Percentiles rank a stretch among this genome's conserved stretches.
phyloP scores from a whole-genome alignment of 148 eudicot species.

The Rhododendron simsii region DNA sequence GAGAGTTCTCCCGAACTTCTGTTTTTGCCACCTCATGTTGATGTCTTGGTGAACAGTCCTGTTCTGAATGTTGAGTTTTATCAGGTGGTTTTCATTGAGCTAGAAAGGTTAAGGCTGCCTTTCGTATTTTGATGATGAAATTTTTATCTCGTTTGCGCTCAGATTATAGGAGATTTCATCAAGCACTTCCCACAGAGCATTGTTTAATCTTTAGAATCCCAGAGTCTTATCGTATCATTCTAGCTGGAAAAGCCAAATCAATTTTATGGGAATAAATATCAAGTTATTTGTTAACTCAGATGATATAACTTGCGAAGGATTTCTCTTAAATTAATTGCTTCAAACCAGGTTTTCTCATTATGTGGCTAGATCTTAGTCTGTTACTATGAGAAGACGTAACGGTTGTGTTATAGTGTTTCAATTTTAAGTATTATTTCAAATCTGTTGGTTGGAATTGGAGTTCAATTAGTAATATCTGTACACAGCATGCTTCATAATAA shows the following conservation, averaged over 20 bases:
- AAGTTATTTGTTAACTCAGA: background rate
- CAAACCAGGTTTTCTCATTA: background rate
- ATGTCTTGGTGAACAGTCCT: conserved; percentile 75
- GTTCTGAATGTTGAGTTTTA: conserved; percentile 69
- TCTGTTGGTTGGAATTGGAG: background rate
- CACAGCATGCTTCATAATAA: background rate
- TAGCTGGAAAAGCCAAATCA: background rate
- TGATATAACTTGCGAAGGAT: background rate
- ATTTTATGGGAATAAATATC: background rate
- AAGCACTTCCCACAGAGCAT: background rate
- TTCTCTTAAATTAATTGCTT: background rate
- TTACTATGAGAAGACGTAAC: background rate
- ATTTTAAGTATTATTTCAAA: background rate
- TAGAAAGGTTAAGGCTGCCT: conserved; percentile 4
- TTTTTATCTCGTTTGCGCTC: background rate
- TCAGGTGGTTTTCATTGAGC: conserved; percentile 52
- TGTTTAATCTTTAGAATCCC: background rate
- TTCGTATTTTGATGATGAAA: background rate
- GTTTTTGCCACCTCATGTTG: conserved; percentile 71
- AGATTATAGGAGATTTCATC: background rate
- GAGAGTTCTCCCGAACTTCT: conserved; percentile 70
- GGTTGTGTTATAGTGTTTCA: background rate
- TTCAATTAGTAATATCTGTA: background rate
- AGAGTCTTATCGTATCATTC: background rate
- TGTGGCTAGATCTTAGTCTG: background rate